Percentiles rank a stretch among this genome's conserved stretches.
Conservation (phyloP, 2,329 filamentous ascomycete genomes). For the Arthrobotrys megalospora region DNA sequence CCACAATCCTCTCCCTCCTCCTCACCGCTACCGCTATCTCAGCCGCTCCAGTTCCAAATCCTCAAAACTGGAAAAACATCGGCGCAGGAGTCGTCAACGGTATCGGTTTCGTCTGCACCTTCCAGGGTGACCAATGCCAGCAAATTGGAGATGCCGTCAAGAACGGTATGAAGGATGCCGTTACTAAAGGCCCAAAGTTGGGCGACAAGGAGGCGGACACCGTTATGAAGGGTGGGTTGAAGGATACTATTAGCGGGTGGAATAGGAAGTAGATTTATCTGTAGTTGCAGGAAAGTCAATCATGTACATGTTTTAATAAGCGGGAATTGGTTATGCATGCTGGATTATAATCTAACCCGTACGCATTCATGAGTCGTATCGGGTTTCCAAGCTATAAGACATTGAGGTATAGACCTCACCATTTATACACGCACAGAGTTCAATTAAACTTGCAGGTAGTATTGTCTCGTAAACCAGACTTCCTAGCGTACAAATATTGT, state of each 20-base stretch:
- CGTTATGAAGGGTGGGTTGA: conserved; percentile 34
- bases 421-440: no score
- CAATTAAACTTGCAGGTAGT: background rate
- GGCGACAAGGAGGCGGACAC: conserved; percentile 9
- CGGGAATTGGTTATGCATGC: background rate
- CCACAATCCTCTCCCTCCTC: conserved; percentile 31
- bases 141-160: conserved; percentile 34
- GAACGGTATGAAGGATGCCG: conserved; percentile 8
- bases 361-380: no score
- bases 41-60: conserved; percentile 21
- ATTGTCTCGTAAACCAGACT: conserved; percentile 30
- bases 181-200: conserved; percentile 6
- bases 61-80: conserved; percentile 19
- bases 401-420: no score
- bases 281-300: background rate
- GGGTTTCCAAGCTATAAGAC: no score
- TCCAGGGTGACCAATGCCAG: conserved; percentile 49
- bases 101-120: conserved; percentile 38
- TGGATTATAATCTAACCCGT: no score
- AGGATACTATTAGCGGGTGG: conserved; percentile 32
- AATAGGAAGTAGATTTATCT: conserved; percentile 5
- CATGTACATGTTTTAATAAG: background rate
- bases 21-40: conserved; percentile 21
- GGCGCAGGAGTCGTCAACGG: conserved; percentile 18
- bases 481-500: background rate